Evolutionary conservation across 208 protist genomes (phyloP), one percentile per base, ranked within the genome.

Genomic region (Leishmania major): DNA sequence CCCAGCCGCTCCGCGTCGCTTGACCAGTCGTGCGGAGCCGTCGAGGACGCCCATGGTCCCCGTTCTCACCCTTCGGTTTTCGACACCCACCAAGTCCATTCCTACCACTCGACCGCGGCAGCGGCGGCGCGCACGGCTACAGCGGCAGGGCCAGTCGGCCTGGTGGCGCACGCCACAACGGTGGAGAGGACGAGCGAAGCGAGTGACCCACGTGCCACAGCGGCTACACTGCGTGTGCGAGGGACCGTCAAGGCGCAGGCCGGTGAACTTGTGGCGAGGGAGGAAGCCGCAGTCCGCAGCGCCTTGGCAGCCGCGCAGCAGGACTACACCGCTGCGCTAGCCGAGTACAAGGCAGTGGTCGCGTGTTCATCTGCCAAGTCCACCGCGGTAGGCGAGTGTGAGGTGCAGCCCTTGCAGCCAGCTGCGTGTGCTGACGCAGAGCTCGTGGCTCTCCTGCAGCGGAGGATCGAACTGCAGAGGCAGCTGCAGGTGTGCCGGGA

Each of bases 401-500:
- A 57, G 31, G 51, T 28, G 31, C 22, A 19, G 55, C 55, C 37
- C 70, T 15, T 4, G 62, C 53, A 35, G 47, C 8, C 57, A n/a
- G 25, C 64, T 17, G 17, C 28, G 47, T n/a, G 31, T 66, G 62
- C 15, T 45, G 81, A 83, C 53, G 70, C 75, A 64, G 83, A 86
- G 74, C 17, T 84, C 40, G 31, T 55, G 22, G 6, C 47, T 3
- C 47, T 87, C 69, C 49, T 89, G 45, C 73, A 77, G 53, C 83
- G 85, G 53, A 87, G 87, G 75, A 19, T 84, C 1, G 80, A 86
- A 43, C 81, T 94, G 28, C 72, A 62, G 72, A 49, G 72, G 4
- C 28, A 40, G 45, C 22, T 76, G 15, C n/a, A 76, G 2, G 31
- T 25, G 59, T 88, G 79, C 71, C 64, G 82, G 2, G 70, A 83